phyloP scores from a whole-genome alignment of 257 asterid species.

The Nemophila menziesii region DNA sequence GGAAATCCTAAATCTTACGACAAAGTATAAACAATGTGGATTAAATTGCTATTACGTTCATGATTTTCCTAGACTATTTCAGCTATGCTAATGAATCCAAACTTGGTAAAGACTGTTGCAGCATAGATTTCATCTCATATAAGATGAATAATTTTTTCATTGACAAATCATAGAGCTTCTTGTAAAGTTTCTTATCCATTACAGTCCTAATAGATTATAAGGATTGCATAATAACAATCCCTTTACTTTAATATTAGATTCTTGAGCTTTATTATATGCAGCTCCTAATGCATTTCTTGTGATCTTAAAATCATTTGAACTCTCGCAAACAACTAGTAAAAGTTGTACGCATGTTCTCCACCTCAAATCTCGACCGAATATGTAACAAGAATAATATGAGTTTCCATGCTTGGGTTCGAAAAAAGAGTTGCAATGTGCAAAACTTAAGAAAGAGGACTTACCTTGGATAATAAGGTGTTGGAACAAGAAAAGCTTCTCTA shows the following conservation, averaged over 20 bases:
- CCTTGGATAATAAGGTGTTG: conserved; percentile 17
- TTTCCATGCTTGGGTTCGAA: neutral
- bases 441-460: neutral
- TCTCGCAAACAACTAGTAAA: conserved; percentile 7
- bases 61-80: conserved; percentile 4
- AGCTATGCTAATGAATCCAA: conserved; percentile 13
- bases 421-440: no score
- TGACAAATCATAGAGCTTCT: conserved; percentile 5
- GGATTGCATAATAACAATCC: conserved; percentile 15
- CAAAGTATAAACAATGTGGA: conserved; percentile 9
- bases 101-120: conserved; percentile 9
- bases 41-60: neutral
- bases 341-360: conserved; percentile 13
- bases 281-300: conserved; percentile 6
- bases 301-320: conserved; percentile 7
- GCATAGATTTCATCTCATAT: conserved; percentile 15
- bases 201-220: conserved; percentile 14
- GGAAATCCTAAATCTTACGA: conserved; percentile 15
- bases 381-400: neutral
- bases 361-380: conserved; percentile 15
- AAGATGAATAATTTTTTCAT: conserved; percentile 9
- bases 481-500: conserved; percentile 12
- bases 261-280: conserved; percentile 11
- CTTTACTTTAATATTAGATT: conserved; percentile 2
- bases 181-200: conserved; percentile 9